These are phyloP conservation scores for Iris pallida DNA, from an alignment of 116 monocot genomes.

Conservation along the genomic window DNA sequence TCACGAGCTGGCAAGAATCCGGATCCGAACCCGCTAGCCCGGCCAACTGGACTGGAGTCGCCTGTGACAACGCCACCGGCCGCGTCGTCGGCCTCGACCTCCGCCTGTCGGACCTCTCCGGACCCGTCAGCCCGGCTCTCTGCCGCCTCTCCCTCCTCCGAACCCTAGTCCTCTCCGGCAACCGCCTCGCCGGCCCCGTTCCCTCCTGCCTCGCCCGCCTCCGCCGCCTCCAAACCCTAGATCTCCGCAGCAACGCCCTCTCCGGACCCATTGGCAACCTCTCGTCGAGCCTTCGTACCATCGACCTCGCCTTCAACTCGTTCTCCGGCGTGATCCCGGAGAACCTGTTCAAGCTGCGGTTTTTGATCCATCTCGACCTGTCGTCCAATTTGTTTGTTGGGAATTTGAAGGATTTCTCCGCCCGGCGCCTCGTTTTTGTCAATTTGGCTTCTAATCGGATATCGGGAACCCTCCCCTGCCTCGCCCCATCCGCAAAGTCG, in stretches of 20 bases:
- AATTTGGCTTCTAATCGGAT: not conserved
- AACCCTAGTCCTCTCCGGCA: conserved; percentile 64
- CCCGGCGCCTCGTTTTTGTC: not conserved
- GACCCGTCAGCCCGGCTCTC: conserved; percentile 20
- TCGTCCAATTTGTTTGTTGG: conserved; percentile 40
- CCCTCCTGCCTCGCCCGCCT: conserved; percentile 35
- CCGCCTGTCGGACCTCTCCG: conserved; percentile 15
- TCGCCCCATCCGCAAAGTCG: not conserved
- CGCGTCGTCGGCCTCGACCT: conserved; percentile 29
- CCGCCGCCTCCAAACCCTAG: conserved; percentile 25
- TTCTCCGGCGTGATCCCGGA: conserved; percentile 42
- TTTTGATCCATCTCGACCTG: conserved; percentile 40
- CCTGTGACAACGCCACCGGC: conserved; percentile 28
- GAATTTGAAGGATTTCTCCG: conserved; percentile 39
- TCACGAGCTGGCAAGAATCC: conserved; percentile 24
- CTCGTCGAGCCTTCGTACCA: conserved; percentile 16
- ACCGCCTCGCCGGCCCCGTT: conserved; percentile 44
- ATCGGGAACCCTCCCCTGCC: not conserved
- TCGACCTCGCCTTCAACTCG: conserved; percentile 31
- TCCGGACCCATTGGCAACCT: conserved; percentile 28
- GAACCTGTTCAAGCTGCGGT: conserved; percentile 21
- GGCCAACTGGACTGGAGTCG: conserved; percentile 52
- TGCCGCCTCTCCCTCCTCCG: conserved; percentile 33
- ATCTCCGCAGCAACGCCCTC: conserved; percentile 38
- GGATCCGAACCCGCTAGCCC: not conserved